Conservation (phyloP, 2,329 filamentous ascomycete genomes). For the Nothopassalora personata region DNA sequence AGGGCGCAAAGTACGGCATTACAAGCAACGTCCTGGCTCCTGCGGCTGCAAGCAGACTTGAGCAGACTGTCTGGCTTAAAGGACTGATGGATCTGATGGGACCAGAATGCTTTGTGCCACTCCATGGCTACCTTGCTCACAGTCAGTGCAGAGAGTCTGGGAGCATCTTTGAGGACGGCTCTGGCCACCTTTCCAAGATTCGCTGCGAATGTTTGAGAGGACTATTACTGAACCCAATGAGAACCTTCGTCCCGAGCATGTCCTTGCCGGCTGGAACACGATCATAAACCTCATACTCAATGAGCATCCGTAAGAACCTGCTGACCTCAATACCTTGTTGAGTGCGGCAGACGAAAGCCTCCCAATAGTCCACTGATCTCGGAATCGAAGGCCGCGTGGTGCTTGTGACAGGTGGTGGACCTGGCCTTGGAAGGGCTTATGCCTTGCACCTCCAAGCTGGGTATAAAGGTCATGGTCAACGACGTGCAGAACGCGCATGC, state of each 20-base stretch:
- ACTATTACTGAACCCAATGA: constrained; percentile 78
- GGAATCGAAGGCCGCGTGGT: constrained; percentile 87
- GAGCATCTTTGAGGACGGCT: constrained; percentile 86
- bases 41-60: constrained; percentile 90
- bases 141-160: constrained; percentile 75
- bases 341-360: constrained; percentile 90
- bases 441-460: constrained; percentile 74
- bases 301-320: constrained; percentile 74
- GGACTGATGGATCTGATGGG: constrained; percentile 77
- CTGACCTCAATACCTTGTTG: constrained; percentile 73
- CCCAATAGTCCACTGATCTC: constrained; percentile 86
- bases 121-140: constrained; percentile 83
- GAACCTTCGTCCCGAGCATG: constrained; percentile 53
- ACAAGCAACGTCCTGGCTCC: constrained; percentile 90
- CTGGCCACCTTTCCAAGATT: constrained; percentile 83
- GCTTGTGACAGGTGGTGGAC: constrained; percentile 79
- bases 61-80: constrained; percentile 84
- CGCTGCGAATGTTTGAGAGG: constrained; percentile 89
- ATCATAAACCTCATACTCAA: constrained; percentile 64
- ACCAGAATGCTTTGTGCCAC: constrained; percentile 88
- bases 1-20: constrained; percentile 96
- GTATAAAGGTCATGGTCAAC: constrained; percentile 83
- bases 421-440: constrained; percentile 86
- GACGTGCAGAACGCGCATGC: constrained; percentile 83
- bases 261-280: constrained; percentile 62